A percentile compares a stretch with the other conserved stretches of the same genome.
Conservation (phyloP, 169 alveolate species). For the Theileria annulata region DNA sequence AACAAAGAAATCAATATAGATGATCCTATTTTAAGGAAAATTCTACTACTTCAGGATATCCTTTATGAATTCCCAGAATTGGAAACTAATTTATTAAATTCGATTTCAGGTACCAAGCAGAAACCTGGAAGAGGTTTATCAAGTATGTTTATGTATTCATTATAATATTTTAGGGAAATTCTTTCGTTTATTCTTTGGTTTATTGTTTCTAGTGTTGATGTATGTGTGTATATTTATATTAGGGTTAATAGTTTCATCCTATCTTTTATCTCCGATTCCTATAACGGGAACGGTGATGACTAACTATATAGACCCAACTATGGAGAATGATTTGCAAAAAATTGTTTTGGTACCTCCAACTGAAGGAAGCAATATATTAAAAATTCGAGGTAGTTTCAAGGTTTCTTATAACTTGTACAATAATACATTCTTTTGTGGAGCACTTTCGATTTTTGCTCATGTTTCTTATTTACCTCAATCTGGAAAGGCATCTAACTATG, state of each 20-base stretch:
- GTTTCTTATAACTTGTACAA: constrained; percentile 41
- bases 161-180: constrained; percentile 29
- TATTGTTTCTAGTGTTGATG: constrained; percentile 19
- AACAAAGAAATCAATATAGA: not conserved
- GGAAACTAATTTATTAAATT: constrained; percentile 25
- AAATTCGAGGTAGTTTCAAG: constrained; percentile 31
- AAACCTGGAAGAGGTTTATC: constrained; percentile 32
- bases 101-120: constrained; percentile 23
- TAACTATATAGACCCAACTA: not conserved
- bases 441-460: constrained; percentile 24
- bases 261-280: constrained; percentile 48
- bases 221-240: constrained; percentile 23
- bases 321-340: constrained; percentile 18
- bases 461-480: constrained; percentile 45
- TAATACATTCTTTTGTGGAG: constrained; percentile 51
- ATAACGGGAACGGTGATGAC: constrained; percentile 26
- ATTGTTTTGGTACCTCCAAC: constrained; percentile 15
- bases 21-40: constrained; percentile 37
- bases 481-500: not conserved
- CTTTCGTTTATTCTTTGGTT: constrained; percentile 19
- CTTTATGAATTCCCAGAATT: constrained; percentile 51
- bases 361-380: not conserved
- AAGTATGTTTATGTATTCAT: constrained; percentile 28
- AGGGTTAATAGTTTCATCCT: constrained; percentile 38
- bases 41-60: constrained; percentile 47